Base-by-base conservation (phyloP, 1,139 yeast genomes). In the Debaryomyces fabryi region DNA sequence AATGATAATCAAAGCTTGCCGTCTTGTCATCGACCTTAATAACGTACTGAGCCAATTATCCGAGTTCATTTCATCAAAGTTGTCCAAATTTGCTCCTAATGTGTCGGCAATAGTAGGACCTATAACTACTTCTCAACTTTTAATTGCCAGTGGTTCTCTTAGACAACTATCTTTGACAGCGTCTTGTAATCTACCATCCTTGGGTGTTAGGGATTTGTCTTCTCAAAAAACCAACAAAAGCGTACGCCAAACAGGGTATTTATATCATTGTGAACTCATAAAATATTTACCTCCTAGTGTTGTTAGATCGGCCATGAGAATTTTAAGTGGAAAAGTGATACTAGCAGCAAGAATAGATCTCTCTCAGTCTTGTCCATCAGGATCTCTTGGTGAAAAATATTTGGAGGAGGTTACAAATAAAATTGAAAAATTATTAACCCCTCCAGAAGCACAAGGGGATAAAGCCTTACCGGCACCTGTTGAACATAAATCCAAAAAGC, bases 381-480 rank as follows among this genome's bases (percentile, higher is more conserved):
- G 89, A 2, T 57, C 69, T 0, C 60, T 77, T 42, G 98, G 98
- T 0, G 40, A 44, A 3, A 72, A 74, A 50, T 86, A 87, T 80
- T 68, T 72, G 36, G 64, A 67, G 1, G 95, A 92, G 49, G 77
- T 93, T 3, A 63, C 71, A 10, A 71, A 71, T 4, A 85, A 87
- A 57, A 72, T 93, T 6, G 90, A 85, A 46, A 89, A 89, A 59
- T 67, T 90, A 32, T 76, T 83, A 27, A 83, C 86, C 12, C 95
- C 98, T 0, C 97, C 98, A 0, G 88, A 85, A 29, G 77, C 78
- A 24, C 71, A 76, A 16, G 82, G 79, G 0, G 78, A 81, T 4
- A 90, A 88, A 57, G 96, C 98, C 0, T 69, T 93, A 42, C 95
- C 97, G 0, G 76, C 85, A 1, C 99, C 99, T 0, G 75, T 81